Percentiles rank a stretch among this genome's conserved stretches.
Evolutionary conservation across 495 filamentous ascomycete species (phyloP).

Genomic region (Xylaria grammica): DNA sequence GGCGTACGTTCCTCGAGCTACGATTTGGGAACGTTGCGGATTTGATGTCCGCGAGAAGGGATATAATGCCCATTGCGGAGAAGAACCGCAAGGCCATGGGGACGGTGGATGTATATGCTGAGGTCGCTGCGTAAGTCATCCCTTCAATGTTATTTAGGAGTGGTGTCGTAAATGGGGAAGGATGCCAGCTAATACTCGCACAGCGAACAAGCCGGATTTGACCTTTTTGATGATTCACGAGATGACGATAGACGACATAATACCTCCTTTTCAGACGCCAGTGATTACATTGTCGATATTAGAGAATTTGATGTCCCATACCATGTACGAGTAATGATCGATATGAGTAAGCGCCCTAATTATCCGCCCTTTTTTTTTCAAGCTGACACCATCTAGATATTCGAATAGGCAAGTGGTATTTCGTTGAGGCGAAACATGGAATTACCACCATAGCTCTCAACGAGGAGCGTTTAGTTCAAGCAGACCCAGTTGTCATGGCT

Average conservation of each 20-base stretch:
- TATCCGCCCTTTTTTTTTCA: not conserved
- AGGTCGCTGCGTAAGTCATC: conserved; percentile 79
- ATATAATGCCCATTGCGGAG: conserved; percentile 88
- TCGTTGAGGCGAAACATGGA: conserved; percentile 92
- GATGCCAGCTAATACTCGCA: conserved; percentile 28
- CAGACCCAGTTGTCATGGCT: conserved; percentile 94
- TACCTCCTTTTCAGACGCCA: conserved; percentile 79
- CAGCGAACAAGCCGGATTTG: conserved; percentile 86
- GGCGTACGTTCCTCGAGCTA: conserved; percentile 82
- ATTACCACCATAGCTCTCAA: conserved; percentile 78
- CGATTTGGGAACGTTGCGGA: conserved; percentile 87
- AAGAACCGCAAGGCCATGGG: conserved; percentile 94
- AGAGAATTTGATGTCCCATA: conserved; percentile 99
- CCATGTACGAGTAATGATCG: conserved; percentile 97
- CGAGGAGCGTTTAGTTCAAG: conserved; percentile 84
- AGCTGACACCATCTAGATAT: conserved; percentile 67
- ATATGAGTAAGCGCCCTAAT: conserved; percentile 66
- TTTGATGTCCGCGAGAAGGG: conserved; percentile 78
- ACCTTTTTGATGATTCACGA: conserved; percentile 92
- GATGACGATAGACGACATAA: conserved; percentile 83
- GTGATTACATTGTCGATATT: conserved; percentile 98
- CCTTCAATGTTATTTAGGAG: not conserved
- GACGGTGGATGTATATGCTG: conserved; percentile 97
- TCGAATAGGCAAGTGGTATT: conserved; percentile 96
- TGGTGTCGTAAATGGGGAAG: not conserved